phyloP scores from a whole-genome alignment of 2,329 filamentous ascomycete species.

The Fusarium gaditjirri region DNA sequence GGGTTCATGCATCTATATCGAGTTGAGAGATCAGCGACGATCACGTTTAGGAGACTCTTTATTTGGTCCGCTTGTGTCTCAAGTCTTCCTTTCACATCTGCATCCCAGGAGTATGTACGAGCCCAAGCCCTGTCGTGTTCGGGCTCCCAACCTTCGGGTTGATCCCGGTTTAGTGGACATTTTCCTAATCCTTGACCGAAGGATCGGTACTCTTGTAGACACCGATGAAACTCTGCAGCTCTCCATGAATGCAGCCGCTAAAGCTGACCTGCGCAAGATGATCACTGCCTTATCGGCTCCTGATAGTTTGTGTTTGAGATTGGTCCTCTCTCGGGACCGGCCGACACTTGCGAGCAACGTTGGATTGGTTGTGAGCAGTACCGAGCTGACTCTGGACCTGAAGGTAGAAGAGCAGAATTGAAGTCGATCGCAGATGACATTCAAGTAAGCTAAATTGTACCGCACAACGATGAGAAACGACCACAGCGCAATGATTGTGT shows the following conservation, averaged over 20 bases:
- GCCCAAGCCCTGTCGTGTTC: conserved; percentile 16
- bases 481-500: not conserved
- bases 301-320: conserved; percentile 22
- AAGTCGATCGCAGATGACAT: not conserved
- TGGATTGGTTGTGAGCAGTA: conserved; percentile 35
- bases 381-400: conserved; percentile 16
- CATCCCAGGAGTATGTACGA: conserved; percentile 3
- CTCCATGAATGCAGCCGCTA: conserved; percentile 28
- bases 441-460: not conserved
- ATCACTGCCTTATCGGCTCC: conserved; percentile 40
- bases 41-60: not conserved
- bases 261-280: conserved; percentile 30
- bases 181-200: conserved; percentile 37
- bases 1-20: not conserved
- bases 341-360: conserved; percentile 35
- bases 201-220: conserved; percentile 37
- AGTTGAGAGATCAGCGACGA: not conserved
- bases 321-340: conserved; percentile 38
- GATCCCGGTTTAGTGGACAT: conserved; percentile 24
- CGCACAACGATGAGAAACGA: not conserved
- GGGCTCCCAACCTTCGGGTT: conserved; percentile 17
- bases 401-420: conserved; percentile 20
- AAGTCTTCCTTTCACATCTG: not conserved
- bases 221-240: conserved; percentile 41
- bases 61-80: not conserved